Evolutionary conservation across 2,329 filamentous ascomycete genomes (phyloP).

Genomic region (Juglanconis oblonga): DNA sequence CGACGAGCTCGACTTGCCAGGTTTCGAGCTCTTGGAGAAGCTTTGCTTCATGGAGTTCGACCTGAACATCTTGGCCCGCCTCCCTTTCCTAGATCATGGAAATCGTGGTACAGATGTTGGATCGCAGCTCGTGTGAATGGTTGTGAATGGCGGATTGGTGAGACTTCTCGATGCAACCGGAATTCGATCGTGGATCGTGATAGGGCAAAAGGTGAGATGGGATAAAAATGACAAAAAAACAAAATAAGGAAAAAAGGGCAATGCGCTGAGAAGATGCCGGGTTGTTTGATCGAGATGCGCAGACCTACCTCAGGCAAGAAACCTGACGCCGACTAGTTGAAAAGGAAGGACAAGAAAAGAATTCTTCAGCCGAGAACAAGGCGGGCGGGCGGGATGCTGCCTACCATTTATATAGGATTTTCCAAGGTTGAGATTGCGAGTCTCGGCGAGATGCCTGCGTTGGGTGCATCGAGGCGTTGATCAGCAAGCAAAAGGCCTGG

Average conservation of each 20-base stretch:
- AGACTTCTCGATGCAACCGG: neutral
- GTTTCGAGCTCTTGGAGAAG: slow-evolving; percentile 51
- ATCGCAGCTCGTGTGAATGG: neutral
- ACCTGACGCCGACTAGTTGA: neutral
- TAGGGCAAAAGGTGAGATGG: neutral
- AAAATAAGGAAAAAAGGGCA: neutral
- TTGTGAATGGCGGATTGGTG: neutral
- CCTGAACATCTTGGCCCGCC: slow-evolving; percentile 41
- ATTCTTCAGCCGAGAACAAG: neutral
- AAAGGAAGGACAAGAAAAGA: slow-evolving; percentile 1
- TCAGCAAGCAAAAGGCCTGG: slow-evolving; percentile 8
- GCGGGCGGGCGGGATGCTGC: slow-evolving; percentile 7
- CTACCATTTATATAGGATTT: slow-evolving; percentile 9
- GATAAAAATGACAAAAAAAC: neutral
- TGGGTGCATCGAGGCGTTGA: slow-evolving; percentile 11
- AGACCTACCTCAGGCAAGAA: slow-evolving; percentile 17
- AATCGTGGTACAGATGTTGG: neutral
- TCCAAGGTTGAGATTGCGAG: neutral
- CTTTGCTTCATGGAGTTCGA: slow-evolving; percentile 44
- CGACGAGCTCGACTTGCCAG: slow-evolving; percentile 49
- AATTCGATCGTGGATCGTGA: neutral
- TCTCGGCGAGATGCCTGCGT: neutral
- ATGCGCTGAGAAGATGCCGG: neutral
- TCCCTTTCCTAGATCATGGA: slow-evolving; percentile 5
- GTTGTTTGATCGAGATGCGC: neutral